A percentile compares a stretch with the other conserved stretches of the same genome.
These are phyloP conservation scores for Tephrocybe sp. DNA, from an alignment of 768 basidiomycete species.

Conservation along the genomic window DNA sequence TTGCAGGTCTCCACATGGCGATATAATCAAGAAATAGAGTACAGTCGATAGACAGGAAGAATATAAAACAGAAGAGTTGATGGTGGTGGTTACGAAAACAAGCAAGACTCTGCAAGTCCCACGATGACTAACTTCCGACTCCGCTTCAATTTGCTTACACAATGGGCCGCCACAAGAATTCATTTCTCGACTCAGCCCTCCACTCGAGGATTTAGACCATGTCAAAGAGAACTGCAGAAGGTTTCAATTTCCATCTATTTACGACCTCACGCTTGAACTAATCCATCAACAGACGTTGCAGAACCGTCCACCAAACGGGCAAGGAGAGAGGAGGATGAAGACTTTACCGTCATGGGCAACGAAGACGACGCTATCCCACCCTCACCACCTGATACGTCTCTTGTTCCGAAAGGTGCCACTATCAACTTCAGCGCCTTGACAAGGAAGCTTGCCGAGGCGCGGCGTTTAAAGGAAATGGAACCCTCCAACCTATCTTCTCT, in stretches of 20 bases:
- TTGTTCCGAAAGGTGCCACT: constrained; percentile 71
- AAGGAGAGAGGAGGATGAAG: constrained; percentile 49
- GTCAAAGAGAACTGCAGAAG: constrained; percentile 41
- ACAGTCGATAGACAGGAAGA: constrained; percentile 18
- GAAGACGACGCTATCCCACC: constrained; percentile 57
- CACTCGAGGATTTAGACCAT: constrained; percentile 13
- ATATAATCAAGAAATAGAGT: constrained; percentile 34
- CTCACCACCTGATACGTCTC: constrained; percentile 48
- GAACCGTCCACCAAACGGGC: constrained; percentile 40
- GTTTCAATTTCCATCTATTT: constrained; percentile 21
- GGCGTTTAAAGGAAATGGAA: constrained; percentile 43
- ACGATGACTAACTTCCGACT: constrained; percentile 27
- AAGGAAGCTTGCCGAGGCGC: constrained; percentile 70
- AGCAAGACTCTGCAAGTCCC: constrained; percentile 17
- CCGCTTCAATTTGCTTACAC: constrained; percentile 32
- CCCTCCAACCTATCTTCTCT: constrained; percentile 49
- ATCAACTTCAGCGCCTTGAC: constrained; percentile 86
- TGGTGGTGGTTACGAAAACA: constrained; percentile 31
- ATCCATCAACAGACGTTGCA: constrained; percentile 19
- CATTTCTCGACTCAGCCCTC: background rate
- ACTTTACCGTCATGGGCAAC: constrained; percentile 55
- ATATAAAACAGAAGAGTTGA: constrained; percentile 21
- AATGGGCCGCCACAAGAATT: too few relatives aligned
- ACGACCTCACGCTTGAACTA: background rate
- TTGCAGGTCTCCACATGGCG: constrained; percentile 86